Evolutionary conservation across 108 stramenopile species (phyloP).

Genomic region (Aurantiochytrium sp.): DNA sequence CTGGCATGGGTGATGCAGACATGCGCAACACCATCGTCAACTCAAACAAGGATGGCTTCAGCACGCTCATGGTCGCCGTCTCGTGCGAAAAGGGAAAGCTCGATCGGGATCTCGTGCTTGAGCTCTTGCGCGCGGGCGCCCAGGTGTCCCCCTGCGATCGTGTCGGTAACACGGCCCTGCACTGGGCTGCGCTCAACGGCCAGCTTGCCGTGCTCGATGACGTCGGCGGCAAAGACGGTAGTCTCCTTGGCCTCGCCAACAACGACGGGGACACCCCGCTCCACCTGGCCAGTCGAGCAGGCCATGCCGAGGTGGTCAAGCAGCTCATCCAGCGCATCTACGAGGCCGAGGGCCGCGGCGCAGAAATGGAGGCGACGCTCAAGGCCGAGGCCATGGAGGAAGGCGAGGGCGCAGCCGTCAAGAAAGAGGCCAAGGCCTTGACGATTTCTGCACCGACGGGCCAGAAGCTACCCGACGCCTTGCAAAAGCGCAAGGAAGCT

Average conservation of each 20-base stretch:
- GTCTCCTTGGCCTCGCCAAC: not conserved
- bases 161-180: not conserved
- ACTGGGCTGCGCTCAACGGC: conserved; percentile 11
- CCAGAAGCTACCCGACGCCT: not conserved
- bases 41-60: not conserved
- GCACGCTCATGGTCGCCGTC: conserved; percentile 2
- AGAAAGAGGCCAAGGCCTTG: not conserved
- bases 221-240: not conserved
- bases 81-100: not conserved
- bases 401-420: not conserved
- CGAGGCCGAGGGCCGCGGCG: not conserved
- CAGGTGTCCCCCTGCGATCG: not conserved
- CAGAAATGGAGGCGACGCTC: not conserved
- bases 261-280: not conserved
- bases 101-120: not conserved
- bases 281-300: conserved; percentile 15
- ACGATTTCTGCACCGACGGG: not conserved
- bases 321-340: not conserved
- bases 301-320: not conserved
- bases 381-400: not conserved
- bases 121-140: conserved; percentile 19
- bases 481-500: not conserved
- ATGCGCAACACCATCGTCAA: not conserved
- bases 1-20: not conserved
- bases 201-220: not conserved